Conservation (phyloP, 1,284 basidiomycete species). For the Malassezia yamatoensis region DNA sequence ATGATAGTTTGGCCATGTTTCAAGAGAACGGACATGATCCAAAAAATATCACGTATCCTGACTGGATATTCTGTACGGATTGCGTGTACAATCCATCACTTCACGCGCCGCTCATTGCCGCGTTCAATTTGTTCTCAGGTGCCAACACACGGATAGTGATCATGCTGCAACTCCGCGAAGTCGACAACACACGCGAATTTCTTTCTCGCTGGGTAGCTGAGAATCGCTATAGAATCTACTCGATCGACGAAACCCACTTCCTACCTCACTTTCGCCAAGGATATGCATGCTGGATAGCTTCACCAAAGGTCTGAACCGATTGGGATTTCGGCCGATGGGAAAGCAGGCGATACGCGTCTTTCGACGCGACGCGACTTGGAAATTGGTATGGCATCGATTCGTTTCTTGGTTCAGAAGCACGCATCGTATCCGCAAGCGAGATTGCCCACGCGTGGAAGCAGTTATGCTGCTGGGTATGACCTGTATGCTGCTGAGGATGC, state of each 20-base stretch:
- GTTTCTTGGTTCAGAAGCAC: slow-evolving; percentile 72
- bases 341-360: not conserved
- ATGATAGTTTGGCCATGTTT: not conserved
- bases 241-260: slow-evolving; percentile 16
- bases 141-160: slow-evolving; percentile 28
- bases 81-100: slow-evolving; percentile 41
- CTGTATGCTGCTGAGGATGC: slow-evolving; percentile 62
- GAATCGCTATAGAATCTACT: slow-evolving; percentile 18
- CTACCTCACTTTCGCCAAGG: slow-evolving; percentile 1
- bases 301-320: not conserved
- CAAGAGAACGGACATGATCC: not conserved
- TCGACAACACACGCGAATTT: slow-evolving; percentile 25
- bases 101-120: slow-evolving; percentile 30
- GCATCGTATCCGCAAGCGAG: slow-evolving; percentile 62
- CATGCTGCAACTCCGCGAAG: slow-evolving; percentile 31
- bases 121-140: slow-evolving; percentile 25
- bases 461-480: slow-evolving; percentile 83
- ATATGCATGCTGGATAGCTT: slow-evolving; percentile 10
- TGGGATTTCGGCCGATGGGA: not conserved
- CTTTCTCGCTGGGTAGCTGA: slow-evolving; percentile 22
- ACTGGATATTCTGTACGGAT: slow-evolving; percentile 32
- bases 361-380: slow-evolving; percentile 1
- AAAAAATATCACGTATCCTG: slow-evolving; percentile 6
- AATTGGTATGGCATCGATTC: slow-evolving; percentile 16
- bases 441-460: slow-evolving; percentile 76